A percentile compares a stretch with the other conserved stretches of the same genome.
These are phyloP conservation scores for Exophiala alcalophila DNA, from an alignment of 2,329 filamentous ascomycete species.

Conservation along the genomic window DNA sequence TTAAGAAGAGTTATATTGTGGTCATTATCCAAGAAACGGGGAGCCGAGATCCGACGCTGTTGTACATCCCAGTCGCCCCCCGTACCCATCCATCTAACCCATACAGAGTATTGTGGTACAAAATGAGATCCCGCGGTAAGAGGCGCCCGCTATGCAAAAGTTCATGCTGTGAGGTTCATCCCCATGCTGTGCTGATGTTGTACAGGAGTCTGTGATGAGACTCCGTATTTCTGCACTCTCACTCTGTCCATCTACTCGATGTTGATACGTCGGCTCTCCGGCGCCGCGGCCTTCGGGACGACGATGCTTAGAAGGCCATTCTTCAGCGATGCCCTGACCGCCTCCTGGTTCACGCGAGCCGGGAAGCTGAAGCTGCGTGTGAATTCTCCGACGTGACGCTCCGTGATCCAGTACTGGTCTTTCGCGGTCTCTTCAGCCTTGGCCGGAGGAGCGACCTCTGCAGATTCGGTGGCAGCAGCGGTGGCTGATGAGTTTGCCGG, in stretches of 20 bases:
- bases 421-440: conserved; percentile 31
- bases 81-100: neutral
- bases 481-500: conserved; percentile 25
- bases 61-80: conserved; percentile 11
- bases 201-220: conserved; percentile 5
- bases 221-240: neutral
- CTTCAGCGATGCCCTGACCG: conserved; percentile 60
- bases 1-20: too few species aligned
- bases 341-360: conserved; percentile 56
- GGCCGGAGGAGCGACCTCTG: conserved; percentile 35
- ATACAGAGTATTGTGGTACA: too few species aligned
- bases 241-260: conserved; percentile 47
- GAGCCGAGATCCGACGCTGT: conserved; percentile 10
- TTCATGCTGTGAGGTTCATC: conserved; percentile 1
- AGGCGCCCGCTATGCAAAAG: conserved; percentile 15
- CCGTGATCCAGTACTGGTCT: conserved; percentile 57
- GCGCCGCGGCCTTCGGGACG: conserved; percentile 55
- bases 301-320: conserved; percentile 58
- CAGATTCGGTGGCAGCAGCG: conserved; percentile 10
- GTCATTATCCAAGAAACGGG: too few species aligned
- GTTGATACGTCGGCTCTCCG: conserved; percentile 51
- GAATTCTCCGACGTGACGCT: conserved; percentile 60
- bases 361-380: conserved; percentile 60
- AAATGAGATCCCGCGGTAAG: neutral
- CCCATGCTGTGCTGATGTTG: conserved; percentile 8